Evolutionary conservation across 441 rosid genomes (phyloP).

Genomic region (Populus hybrid): DNA sequence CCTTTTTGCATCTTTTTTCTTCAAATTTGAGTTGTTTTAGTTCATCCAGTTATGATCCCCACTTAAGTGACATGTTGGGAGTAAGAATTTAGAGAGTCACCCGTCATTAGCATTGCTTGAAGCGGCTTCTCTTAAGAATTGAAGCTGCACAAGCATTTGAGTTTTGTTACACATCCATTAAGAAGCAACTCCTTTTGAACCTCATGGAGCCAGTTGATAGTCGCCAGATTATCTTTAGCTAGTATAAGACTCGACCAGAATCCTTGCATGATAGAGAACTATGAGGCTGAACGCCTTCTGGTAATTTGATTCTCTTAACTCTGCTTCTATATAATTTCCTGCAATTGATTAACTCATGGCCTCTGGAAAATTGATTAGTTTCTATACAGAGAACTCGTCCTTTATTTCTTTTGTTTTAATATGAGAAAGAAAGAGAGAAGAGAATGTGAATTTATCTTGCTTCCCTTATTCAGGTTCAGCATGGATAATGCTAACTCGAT

Average conservation of each 20-base stretch:
- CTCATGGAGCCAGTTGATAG: not conserved
- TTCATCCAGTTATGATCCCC: too few species aligned
- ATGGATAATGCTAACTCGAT: slow-evolving; percentile 68
- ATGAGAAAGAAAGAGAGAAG: not conserved
- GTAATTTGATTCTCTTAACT: not conserved
- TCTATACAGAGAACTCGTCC: not conserved
- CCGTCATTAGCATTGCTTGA: too few species aligned
- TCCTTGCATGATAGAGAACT: not conserved
- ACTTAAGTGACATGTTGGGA: too few species aligned
- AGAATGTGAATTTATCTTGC: not conserved
- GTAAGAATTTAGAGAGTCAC: too few species aligned
- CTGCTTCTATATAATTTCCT: not conserved
- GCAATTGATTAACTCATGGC: not conserved
- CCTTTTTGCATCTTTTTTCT: too few species aligned
- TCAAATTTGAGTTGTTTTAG: too few species aligned
- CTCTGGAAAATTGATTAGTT: not conserved
- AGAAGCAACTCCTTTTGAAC: not conserved
- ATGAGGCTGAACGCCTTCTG: not conserved
- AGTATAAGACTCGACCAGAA: not conserved
- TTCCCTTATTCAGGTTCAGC: slow-evolving; percentile 63
- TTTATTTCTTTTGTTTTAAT: not conserved
- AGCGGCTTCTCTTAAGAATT: too few species aligned
- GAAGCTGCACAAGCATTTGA: too few species aligned
- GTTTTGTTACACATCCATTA: too few species aligned
- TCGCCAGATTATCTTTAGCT: not conserved